A percentile compares a stretch with the other conserved stretches of the same genome.
Conservation (phyloP, 257 asterid genomes). For the Haberlea rhodopensis region DNA sequence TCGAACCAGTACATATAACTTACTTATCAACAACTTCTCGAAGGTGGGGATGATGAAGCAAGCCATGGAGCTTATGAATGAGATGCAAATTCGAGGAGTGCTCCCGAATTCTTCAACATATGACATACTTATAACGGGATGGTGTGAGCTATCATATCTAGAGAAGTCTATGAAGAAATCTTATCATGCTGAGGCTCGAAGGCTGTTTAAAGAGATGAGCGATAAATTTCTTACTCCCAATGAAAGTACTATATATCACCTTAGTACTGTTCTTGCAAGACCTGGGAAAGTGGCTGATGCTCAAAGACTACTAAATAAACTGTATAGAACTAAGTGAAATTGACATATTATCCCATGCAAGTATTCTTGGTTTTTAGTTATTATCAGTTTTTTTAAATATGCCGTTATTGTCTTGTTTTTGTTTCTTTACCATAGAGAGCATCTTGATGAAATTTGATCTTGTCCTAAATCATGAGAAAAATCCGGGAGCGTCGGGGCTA, state of each 20-base stretch:
- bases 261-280: slow-evolving; percentile 64
- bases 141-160: slow-evolving; percentile 63
- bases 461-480: too few species aligned
- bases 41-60: slow-evolving; percentile 82
- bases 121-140: slow-evolving; percentile 73
- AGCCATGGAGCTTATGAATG: slow-evolving; percentile 80
- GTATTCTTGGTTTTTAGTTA: neutral
- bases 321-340: slow-evolving; percentile 48
- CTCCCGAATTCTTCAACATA: slow-evolving; percentile 72
- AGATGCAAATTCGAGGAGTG: slow-evolving; percentile 72
- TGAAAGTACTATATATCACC: slow-evolving; percentile 53
- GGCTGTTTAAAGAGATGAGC: slow-evolving; percentile 69
- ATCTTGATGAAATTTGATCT: too few species aligned
- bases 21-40: slow-evolving; percentile 69
- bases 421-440: too few species aligned
- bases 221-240: slow-evolving; percentile 60
- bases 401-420: too few species aligned
- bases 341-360: slow-evolving; percentile 6
- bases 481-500: too few species aligned
- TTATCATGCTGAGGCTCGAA: slow-evolving; percentile 61
- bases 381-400: neutral
- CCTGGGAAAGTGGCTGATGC: slow-evolving; percentile 76
- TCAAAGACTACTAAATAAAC: slow-evolving; percentile 50
- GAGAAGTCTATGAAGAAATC: slow-evolving; percentile 47
- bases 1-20: slow-evolving; percentile 66